These are phyloP conservation scores for Boechera stricta DNA, from an alignment of 345 rosid genomes.

Conservation along the genomic window DNA sequence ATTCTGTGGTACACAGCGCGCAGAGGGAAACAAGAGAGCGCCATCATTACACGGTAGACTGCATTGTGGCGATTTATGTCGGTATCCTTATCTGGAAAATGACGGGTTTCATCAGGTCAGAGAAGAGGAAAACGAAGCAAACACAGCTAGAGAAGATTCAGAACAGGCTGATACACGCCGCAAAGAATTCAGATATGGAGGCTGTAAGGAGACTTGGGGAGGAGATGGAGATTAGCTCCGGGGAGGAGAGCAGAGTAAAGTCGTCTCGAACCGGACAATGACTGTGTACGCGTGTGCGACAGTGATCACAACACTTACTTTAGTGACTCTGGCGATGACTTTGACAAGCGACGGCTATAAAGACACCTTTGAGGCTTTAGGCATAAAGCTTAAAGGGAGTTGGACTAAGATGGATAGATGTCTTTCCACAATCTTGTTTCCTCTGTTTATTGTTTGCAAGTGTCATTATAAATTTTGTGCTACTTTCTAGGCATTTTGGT, in stretches of 20 bases:
- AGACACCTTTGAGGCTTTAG: neutral
- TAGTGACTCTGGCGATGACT: slow-evolving; percentile 74
- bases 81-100: slow-evolving; percentile 93
- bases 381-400: too few relatives aligned
- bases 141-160: slow-evolving; percentile 70
- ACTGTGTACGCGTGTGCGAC: slow-evolving; percentile 70
- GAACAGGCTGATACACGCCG: slow-evolving; percentile 71
- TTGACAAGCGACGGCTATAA: slow-evolving; percentile 83
- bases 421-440: too few relatives aligned
- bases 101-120: slow-evolving; percentile 86
- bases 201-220: slow-evolving; percentile 74
- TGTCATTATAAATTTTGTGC: too few relatives aligned
- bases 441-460: too few relatives aligned
- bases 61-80: slow-evolving; percentile 84
- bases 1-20: slow-evolving; percentile 75
- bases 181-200: slow-evolving; percentile 92
- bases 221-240: slow-evolving; percentile 59
- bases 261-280: slow-evolving; percentile 53
- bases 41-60: slow-evolving; percentile 89
- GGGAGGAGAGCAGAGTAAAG: slow-evolving; percentile 49
- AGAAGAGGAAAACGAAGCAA: slow-evolving; percentile 47
- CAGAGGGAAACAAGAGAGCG: slow-evolving; percentile 90
- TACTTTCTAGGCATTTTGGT: too few relatives aligned
- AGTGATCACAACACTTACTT: slow-evolving; percentile 55
- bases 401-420: too few relatives aligned